Conservation (phyloP, 176 grass and related monocot genomes). For the Aegilops bicornis region DNA sequence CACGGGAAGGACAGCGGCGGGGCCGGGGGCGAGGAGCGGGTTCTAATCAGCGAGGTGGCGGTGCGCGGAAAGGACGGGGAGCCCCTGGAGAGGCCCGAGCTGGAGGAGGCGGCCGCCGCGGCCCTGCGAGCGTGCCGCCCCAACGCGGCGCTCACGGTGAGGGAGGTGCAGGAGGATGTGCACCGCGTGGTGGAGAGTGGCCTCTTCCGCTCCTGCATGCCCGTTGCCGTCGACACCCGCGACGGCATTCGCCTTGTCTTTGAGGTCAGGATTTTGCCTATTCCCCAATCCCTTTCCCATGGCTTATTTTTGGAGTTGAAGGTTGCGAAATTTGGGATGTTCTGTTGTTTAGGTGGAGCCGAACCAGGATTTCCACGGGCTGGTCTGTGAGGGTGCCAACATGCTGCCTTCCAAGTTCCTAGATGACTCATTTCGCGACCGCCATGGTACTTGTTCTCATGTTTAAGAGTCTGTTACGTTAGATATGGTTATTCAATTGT, state of each 20-base stretch:
- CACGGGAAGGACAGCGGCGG: slow-evolving; percentile 46
- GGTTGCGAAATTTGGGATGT: background rate
- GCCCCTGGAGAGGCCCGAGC: slow-evolving; percentile 67
- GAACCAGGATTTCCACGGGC: slow-evolving; percentile 89
- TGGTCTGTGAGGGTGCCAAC: slow-evolving; percentile 90
- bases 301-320: slow-evolving; percentile 14
- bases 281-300: background rate
- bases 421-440: slow-evolving; percentile 69
- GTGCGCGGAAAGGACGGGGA: slow-evolving; percentile 86
- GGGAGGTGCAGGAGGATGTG: slow-evolving; percentile 95
- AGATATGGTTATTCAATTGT: background rate
- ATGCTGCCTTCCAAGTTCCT: slow-evolving; percentile 91
- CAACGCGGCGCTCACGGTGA: slow-evolving; percentile 84
- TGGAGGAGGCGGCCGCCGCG: slow-evolving; percentile 60
- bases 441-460: slow-evolving; percentile 55
- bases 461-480: background rate
- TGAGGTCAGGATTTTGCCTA: slow-evolving; percentile 39
- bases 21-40: slow-evolving; percentile 58
- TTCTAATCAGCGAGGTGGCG: slow-evolving; percentile 87
- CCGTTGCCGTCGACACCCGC: slow-evolving; percentile 84
- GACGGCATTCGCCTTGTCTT: slow-evolving; percentile 92
- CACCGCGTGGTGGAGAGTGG: slow-evolving; percentile 87
- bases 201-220: slow-evolving; percentile 77
- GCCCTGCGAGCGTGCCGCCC: slow-evolving; percentile 75
- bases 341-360: slow-evolving; percentile 80